phyloP scores from a whole-genome alignment of 2,329 filamentous ascomycete species.

The Conoideocrella luteorostrata region DNA sequence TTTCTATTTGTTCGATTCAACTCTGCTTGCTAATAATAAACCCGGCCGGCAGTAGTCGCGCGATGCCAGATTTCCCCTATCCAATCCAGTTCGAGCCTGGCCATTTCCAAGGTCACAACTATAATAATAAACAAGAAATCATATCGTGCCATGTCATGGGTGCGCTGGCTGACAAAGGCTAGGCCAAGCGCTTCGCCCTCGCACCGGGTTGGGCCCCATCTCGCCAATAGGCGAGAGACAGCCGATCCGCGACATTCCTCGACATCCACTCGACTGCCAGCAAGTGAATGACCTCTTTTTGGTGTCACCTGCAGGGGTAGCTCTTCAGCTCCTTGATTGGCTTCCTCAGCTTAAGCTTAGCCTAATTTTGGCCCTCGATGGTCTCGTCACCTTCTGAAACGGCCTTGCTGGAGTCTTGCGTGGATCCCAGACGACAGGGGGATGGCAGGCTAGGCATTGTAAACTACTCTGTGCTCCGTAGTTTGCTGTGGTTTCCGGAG shows the following conservation, averaged over 20 bases:
- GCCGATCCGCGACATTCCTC: neutral
- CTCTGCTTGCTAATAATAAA: constrained; percentile 4
- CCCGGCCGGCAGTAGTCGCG: constrained; percentile 4
- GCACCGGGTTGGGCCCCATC: neutral
- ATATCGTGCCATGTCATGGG: no score
- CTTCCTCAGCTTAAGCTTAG: constrained; percentile 21
- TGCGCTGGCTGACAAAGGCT: neutral
- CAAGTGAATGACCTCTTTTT: constrained; percentile 4
- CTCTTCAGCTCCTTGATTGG: constrained; percentile 28
- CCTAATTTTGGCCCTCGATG: constrained; percentile 23
- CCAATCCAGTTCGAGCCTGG: no score
- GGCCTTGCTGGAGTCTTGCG: constrained; percentile 1
- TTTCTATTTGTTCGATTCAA: no score
- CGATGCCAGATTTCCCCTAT: no score
- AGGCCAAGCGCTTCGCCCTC: neutral
- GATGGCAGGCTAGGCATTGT: no score
- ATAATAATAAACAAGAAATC: no score
- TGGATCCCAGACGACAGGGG: no score
- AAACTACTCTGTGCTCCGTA: no score
- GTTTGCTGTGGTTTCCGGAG: no score
- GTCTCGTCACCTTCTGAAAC: constrained; percentile 18
- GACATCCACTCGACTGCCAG: constrained; percentile 14
- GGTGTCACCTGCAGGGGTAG: constrained; percentile 21
- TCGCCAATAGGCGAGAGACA: constrained; percentile 1
- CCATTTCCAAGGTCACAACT: no score